A percentile compares a stretch with the other conserved stretches of the same genome.
Evolutionary conservation across 1,284 basidiomycete species (phyloP).

Genomic region (Leccinum angustisporum): DNA sequence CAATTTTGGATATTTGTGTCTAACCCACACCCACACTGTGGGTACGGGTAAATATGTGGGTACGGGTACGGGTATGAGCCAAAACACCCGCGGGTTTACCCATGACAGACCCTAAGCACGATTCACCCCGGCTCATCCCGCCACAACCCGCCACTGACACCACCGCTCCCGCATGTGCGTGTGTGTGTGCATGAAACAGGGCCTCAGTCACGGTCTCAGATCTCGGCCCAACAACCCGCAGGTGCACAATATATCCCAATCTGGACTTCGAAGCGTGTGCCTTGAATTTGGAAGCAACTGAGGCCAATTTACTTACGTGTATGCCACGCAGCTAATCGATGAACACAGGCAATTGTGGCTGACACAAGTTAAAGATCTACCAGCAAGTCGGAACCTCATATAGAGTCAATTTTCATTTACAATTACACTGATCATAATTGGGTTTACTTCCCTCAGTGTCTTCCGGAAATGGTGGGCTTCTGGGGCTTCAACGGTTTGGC

Average conservation of each 20-base stretch:
- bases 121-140: constrained; percentile 19
- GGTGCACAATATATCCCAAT: constrained; percentile 29
- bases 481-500: no score
- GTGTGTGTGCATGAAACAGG: constrained; percentile 21
- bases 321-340: no score
- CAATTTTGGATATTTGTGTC: background rate
- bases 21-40: background rate
- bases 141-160: background rate
- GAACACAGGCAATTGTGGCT: no score
- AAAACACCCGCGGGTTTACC: background rate
- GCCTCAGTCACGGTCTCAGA: constrained; percentile 2
- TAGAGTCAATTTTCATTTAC: no score
- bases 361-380: no score
- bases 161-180: background rate
- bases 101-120: background rate
- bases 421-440: no score
- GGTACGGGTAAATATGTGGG: background rate
- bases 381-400: no score
- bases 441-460: no score
- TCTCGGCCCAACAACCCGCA: constrained; percentile 5
- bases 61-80: background rate
- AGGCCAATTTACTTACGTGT: no score
- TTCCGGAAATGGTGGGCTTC: no score
- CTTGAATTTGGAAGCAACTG: constrained; percentile 33
- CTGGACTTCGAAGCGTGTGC: constrained; percentile 25